Conservation (phyloP, 345 rosid species). For the Euphorbia peplus region DNA sequence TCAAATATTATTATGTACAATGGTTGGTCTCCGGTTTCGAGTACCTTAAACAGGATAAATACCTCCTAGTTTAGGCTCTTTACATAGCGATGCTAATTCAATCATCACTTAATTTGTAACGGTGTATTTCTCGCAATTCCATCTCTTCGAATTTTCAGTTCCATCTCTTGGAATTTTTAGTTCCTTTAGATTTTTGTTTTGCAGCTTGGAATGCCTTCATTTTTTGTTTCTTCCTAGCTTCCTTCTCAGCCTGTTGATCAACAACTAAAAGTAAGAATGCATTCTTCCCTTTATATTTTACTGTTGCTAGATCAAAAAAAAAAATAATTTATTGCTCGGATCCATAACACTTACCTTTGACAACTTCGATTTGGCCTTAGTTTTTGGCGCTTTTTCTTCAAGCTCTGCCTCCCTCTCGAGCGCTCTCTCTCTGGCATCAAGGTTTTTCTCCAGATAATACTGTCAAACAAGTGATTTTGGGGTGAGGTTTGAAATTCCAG, state of each 20-base stretch:
- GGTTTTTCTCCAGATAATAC: slow-evolving; percentile 95
- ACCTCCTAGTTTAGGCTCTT: slow-evolving; percentile 8
- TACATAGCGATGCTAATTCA: slow-evolving; percentile 18
- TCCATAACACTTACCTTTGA: slow-evolving; percentile 48
- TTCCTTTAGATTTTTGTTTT: slow-evolving; percentile 76
- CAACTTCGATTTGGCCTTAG: slow-evolving; percentile 95
- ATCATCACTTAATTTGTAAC: neutral
- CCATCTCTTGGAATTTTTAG: slow-evolving; percentile 94
- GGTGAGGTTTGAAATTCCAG: neutral
- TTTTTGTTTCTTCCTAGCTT: slow-evolving; percentile 89
- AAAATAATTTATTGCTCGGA: neutral
- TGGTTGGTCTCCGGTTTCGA: neutral
- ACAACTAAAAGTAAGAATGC: neutral
- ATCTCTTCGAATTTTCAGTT: no score
- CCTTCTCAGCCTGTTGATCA: slow-evolving; percentile 74
- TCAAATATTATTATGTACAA: slow-evolving; percentile 25
- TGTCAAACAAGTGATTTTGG: slow-evolving; percentile 25
- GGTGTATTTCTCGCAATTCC: slow-evolving; percentile 31
- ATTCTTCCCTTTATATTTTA: no score
- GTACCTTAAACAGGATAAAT: neutral
- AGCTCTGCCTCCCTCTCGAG: slow-evolving; percentile 83
- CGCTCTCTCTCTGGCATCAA: slow-evolving; percentile 73
- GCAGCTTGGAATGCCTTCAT: slow-evolving; percentile 85
- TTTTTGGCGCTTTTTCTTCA: slow-evolving; percentile 86
- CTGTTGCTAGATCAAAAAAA: no score